phyloP scores from a whole-genome alignment of 2,329 filamentous ascomycete genomes.

The Daldinia eschscholtzii region DNA sequence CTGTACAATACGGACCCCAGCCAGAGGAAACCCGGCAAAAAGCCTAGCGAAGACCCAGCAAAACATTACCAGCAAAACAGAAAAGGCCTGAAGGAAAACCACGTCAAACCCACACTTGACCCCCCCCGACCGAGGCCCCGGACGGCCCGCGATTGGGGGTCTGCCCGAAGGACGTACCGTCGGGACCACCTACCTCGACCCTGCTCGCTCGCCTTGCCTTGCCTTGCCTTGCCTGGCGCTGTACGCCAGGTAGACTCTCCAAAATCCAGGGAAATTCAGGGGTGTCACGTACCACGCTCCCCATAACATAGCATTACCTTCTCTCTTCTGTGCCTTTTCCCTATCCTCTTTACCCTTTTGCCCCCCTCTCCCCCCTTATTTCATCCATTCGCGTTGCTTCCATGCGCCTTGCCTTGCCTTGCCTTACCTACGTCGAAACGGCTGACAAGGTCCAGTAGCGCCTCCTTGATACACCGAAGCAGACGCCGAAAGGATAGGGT shows the following conservation, averaged over 20 bases:
- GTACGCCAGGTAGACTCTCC: neutral
- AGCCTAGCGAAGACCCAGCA: neutral
- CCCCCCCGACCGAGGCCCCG: slow-evolving; percentile 29
- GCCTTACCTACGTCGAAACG: slow-evolving; percentile 28
- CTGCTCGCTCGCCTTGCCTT: slow-evolving; percentile 35
- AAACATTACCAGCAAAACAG: neutral
- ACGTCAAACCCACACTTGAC: slow-evolving; percentile 35
- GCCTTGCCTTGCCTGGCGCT: slow-evolving; percentile 12
- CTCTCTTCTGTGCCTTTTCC: neutral
- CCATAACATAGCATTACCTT: slow-evolving; percentile 11
- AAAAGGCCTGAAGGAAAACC: neutral
- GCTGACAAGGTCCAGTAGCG: slow-evolving; percentile 34
- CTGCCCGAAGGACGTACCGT: slow-evolving; percentile 43
- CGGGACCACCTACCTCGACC: slow-evolving; percentile 31
- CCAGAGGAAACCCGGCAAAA: slow-evolving; percentile 6
- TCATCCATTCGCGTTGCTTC: slow-evolving; percentile 27
- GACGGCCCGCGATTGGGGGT: slow-evolving; percentile 43
- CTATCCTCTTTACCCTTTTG: neutral
- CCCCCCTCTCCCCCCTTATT: slow-evolving; percentile 4
- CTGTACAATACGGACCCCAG: slow-evolving; percentile 21
- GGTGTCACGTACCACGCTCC: slow-evolving; percentile 22
- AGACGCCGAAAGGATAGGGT: slow-evolving; percentile 11
- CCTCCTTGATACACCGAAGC: slow-evolving; percentile 41
- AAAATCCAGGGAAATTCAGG: slow-evolving; percentile 24
- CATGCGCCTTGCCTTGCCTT: neutral